Conservation (phyloP, 192 early-diverging fungal species). For the Coemansia pectinata region DNA sequence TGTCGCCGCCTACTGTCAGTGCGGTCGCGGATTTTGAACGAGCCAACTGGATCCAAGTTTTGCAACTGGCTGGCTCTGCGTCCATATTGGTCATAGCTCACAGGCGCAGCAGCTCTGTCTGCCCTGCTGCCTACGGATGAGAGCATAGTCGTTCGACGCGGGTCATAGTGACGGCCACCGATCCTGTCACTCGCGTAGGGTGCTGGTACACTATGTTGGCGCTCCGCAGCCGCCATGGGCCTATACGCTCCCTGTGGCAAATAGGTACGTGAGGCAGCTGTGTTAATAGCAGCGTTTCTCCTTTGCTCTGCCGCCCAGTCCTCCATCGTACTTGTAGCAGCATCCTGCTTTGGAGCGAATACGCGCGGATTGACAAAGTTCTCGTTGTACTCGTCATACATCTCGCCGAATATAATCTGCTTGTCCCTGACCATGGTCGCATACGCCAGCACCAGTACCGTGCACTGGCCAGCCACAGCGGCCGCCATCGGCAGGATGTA, state of each 20-base stretch:
- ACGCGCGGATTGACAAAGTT: slow-evolving; percentile 65
- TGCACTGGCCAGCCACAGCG: slow-evolving; percentile 56
- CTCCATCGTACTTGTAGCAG: slow-evolving; percentile 40
- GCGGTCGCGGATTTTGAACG: slow-evolving; percentile 17
- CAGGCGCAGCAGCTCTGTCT: background rate
- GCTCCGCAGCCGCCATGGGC: background rate
- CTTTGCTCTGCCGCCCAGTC: slow-evolving; percentile 33
- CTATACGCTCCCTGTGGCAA: background rate
- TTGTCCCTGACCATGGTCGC: slow-evolving; percentile 59
- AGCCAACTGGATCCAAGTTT: background rate
- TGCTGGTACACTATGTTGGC: background rate
- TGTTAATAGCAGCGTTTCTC: background rate
- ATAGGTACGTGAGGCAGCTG: slow-evolving; percentile 2
- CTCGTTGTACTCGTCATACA: slow-evolving; percentile 62
- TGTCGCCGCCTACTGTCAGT: slow-evolving; percentile 15
- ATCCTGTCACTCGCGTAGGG: background rate
- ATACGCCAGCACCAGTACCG: slow-evolving; percentile 36
- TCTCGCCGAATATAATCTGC: slow-evolving; percentile 61
- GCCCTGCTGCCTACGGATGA: background rate
- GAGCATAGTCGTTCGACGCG: slow-evolving; percentile 1
- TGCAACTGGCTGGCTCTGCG: background rate
- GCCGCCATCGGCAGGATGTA: slow-evolving; percentile 59
- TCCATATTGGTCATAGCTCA: slow-evolving; percentile 5
- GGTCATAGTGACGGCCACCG: background rate
- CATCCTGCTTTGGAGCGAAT: slow-evolving; percentile 61